Conservation (phyloP, 1,284 basidiomycete genomes). For the Ceratobasidium sp. region DNA sequence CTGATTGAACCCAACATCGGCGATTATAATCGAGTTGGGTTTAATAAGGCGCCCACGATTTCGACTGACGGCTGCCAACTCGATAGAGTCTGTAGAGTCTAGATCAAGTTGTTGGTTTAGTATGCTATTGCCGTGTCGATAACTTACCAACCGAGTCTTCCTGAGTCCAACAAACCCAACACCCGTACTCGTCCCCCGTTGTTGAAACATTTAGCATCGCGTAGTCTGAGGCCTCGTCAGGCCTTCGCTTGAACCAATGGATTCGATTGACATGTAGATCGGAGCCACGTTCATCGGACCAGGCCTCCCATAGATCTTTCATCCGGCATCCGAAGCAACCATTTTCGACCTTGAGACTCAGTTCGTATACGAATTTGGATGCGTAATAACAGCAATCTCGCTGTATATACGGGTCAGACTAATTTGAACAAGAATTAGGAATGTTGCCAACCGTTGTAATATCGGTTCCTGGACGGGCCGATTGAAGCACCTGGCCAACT, state of each 20-base stretch:
- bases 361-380: constrained; percentile 3
- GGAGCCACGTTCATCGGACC: constrained; percentile 28
- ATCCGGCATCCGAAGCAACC: constrained; percentile 8
- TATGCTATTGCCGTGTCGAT: no score
- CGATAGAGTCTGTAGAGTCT: no score
- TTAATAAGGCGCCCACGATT: no score
- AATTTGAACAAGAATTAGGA: background rate
- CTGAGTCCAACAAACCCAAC: constrained; percentile 15
- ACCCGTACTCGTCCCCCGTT: background rate
- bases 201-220: constrained; percentile 18
- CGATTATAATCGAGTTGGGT: no score
- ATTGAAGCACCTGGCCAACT: constrained; percentile 1
- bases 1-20: no score
- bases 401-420: background rate
- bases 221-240: background rate
- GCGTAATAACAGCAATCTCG: constrained; percentile 34
- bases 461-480: no score
- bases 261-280: constrained; percentile 16
- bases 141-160: background rate
- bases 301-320: constrained; percentile 12
- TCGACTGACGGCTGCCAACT: no score
- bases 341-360: constrained; percentile 8
- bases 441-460: background rate
- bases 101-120: no score
- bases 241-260: constrained; percentile 7